Percentiles rank a stretch among this genome's conserved stretches.
Evolutionary conservation across 805 yeast species (phyloP).

Genomic region (Yarrowia sp.): DNA sequence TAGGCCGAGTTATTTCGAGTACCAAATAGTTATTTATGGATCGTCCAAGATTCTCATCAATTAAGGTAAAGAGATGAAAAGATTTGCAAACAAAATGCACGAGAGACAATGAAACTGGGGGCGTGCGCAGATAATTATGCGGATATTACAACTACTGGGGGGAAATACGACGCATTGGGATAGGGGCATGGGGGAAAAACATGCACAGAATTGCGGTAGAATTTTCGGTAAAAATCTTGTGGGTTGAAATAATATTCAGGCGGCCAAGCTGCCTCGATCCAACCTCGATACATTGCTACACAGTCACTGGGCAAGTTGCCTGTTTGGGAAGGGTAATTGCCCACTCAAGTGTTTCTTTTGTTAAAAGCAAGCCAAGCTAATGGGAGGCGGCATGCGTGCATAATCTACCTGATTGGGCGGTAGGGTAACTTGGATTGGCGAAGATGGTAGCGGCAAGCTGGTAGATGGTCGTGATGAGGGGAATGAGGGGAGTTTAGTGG

Average conservation of each 20-base stretch:
- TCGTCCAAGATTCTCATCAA: background rate
- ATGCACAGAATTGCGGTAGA: no score
- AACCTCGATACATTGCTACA: no score
- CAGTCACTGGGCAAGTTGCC: background rate
- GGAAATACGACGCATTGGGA: background rate
- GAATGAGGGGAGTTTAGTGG: background rate
- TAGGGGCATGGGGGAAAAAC: no score
- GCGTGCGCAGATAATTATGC: background rate
- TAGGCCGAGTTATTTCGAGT: no score
- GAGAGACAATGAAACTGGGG: no score
- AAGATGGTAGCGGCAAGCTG: background rate
- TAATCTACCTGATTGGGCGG: background rate
- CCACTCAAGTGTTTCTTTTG: background rate
- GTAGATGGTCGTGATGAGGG: no score
- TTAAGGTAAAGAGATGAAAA: background rate
- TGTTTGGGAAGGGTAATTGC: background rate
- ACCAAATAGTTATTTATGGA: no score
- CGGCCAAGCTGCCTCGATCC: no score
- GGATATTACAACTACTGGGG: background rate
- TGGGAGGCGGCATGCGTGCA: conserved; percentile 5
- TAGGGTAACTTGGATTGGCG: background rate
- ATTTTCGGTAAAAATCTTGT: no score
- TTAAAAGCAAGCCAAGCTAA: conserved; percentile 5
- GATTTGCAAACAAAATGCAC: no score
- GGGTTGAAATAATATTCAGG: no score